Conservation (phyloP, 78 protist genomes). For the Pelomyxa schiedti region DNA sequence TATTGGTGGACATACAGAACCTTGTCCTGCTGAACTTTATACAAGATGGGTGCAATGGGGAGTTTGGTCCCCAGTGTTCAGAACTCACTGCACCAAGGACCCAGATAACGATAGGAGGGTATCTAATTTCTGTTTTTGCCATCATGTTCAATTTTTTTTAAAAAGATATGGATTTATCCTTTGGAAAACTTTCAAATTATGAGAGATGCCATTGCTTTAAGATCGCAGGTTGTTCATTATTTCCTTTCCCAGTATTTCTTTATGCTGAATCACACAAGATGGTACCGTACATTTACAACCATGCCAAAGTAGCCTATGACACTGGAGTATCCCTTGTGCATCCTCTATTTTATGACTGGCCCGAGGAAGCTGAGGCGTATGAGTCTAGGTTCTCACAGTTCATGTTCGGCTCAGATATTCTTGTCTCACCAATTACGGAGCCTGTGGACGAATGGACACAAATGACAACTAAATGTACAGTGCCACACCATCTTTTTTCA, state of each 20-base stretch:
- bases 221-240: too few relatives aligned
- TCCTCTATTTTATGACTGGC: conserved; percentile 31
- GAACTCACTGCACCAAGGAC: conserved; percentile 19
- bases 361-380: not conserved
- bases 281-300: conserved; percentile 52
- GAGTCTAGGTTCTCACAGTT: conserved; percentile 5
- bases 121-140: not conserved
- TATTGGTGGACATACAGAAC: not conserved
- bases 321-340: conserved; percentile 22
- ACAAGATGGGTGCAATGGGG: conserved; percentile 52
- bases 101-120: conserved; percentile 3
- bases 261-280: too few relatives aligned
- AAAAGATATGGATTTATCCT: conserved; percentile 3
- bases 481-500: too few relatives aligned
- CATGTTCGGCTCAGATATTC: conserved; percentile 26
- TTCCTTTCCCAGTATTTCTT: too few relatives aligned
- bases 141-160: not conserved
- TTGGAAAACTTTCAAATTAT: not conserved
- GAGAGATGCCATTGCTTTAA: conserved; percentile 3
- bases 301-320: conserved; percentile 6
- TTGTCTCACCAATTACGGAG: conserved; percentile 20
- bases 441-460: not conserved
- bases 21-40: conserved; percentile 20
- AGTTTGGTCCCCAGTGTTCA: conserved; percentile 4
- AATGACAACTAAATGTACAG: not conserved